Conservation (phyloP, 768 basidiomycete genomes). For the Tylopilus felleus region DNA sequence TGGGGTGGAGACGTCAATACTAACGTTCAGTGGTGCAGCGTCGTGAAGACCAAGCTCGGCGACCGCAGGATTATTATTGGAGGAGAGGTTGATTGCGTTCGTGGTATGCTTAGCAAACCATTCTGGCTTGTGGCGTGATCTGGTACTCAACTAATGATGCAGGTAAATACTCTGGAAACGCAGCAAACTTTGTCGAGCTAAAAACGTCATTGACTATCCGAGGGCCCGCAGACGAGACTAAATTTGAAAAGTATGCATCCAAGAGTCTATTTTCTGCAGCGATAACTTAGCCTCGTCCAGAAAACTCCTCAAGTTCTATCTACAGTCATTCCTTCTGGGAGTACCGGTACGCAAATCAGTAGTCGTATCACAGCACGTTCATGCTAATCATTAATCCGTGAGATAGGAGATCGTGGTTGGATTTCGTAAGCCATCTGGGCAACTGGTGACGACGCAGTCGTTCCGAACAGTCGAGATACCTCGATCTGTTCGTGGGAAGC, state of each 20-base stretch:
- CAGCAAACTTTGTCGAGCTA: conserved; percentile 76
- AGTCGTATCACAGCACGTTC: neutral
- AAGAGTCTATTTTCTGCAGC: neutral
- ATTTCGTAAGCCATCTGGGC: conserved; percentile 77
- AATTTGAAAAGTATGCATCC: conserved; percentile 69
- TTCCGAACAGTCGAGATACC: conserved; percentile 82
- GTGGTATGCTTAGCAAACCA: conserved; percentile 45
- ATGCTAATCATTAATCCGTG: conserved; percentile 2
- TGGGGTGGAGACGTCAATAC: conserved; percentile 86
- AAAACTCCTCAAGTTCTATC: conserved; percentile 90
- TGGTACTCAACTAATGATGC: neutral
- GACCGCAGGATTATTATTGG: conserved; percentile 71
- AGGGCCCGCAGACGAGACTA: conserved; percentile 58
- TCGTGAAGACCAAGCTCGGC: conserved; percentile 83
- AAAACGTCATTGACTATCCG: conserved; percentile 81
- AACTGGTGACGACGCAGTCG: conserved; percentile 58
- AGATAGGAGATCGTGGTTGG: conserved; percentile 79
- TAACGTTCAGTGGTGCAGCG: conserved; percentile 87
- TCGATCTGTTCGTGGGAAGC: conserved; percentile 69
- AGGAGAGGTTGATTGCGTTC: conserved; percentile 89
- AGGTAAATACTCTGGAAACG: conserved; percentile 60
- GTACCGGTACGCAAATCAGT: conserved; percentile 61
- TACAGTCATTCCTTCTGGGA: conserved; percentile 87
- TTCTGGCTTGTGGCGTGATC: neutral
- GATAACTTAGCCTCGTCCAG: conserved; percentile 36